A percentile compares a stretch with the other conserved stretches of the same genome.
Evolutionary conservation across 2,329 filamentous ascomycete species (phyloP).

Genomic region (Talaromyces sp.): DNA sequence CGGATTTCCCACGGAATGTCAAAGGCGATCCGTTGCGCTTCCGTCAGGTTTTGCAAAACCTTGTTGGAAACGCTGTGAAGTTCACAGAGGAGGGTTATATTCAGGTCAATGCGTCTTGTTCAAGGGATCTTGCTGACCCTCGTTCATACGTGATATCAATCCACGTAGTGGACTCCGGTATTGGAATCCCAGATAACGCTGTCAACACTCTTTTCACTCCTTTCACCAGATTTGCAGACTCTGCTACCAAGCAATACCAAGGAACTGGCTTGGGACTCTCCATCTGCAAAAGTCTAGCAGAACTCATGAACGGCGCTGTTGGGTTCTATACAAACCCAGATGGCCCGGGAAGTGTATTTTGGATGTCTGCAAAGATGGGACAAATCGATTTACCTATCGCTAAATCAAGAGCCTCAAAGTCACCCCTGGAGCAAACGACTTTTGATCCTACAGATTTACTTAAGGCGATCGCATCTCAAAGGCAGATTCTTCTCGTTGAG

Average conservation of each 20-base stretch:
- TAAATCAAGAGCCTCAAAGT: slow-evolving; percentile 30
- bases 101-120: slow-evolving; percentile 46
- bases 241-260: slow-evolving; percentile 56
- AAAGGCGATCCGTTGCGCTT: slow-evolving; percentile 63
- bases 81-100: slow-evolving; percentile 62
- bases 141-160: slow-evolving; percentile 52
- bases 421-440: background rate
- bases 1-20: slow-evolving; percentile 53
- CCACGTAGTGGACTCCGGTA: slow-evolving; percentile 58
- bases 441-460: slow-evolving; percentile 35
- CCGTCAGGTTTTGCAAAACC: slow-evolving; percentile 65
- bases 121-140: slow-evolving; percentile 44
- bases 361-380: slow-evolving; percentile 52
- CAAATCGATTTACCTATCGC: slow-evolving; percentile 37
- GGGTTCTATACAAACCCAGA: slow-evolving; percentile 51
- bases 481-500: slow-evolving; percentile 46
- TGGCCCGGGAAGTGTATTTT: slow-evolving; percentile 55
- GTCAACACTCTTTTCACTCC: slow-evolving; percentile 57
- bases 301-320: slow-evolving; percentile 60
- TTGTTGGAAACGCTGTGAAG: slow-evolving; percentile 64
- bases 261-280: slow-evolving; percentile 61
- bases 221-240: slow-evolving; percentile 59
- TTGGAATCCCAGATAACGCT: slow-evolving; percentile 53
- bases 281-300: slow-evolving; percentile 60
- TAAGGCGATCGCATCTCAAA: slow-evolving; percentile 41